Evolutionary conservation across 83 land plant genomes (phyloP), one percentile per base, ranked within the genome.

Genomic region (Diphasiastrum complanatum): DNA sequence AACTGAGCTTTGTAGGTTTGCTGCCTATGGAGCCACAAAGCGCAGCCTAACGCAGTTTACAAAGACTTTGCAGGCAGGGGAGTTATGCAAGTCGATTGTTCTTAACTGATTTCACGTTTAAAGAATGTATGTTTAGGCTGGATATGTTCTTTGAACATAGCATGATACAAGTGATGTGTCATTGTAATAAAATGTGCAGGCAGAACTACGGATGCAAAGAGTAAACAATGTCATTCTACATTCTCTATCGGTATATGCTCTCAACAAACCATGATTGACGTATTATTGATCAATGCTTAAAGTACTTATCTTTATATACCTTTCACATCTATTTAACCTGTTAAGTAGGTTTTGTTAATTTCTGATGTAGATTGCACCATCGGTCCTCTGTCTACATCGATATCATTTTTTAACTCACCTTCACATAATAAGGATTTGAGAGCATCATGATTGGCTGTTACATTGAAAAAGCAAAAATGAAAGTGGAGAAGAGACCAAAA

Each of bases 11-110:
- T 53, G 4, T 73, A 92, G 99, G 57, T 93, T 89, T 85, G 99
- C 96, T 49, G 99, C 96, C 51, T 93, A 93, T 64, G 99, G 99
- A 46, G 96, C 99, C 51, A 93, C 99, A 12, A 93, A 93, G 55
- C 91, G 99, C 27, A 89, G 99, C 76, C 81, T 89, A 31, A 84
- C 84, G 47, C 99, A 93, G 72, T 75, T 93, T 32, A 93, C 96
- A 11, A 93, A 93, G 52, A 89, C 99, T 57, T 67, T 93, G 33
- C 99, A 93, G 89, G 97, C 80, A 54, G 29, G 19, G 2, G 31
- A 4, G 30, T 8, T n/a, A 47, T 47, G 14, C 10, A 20, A 53
- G 14, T 10, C 4, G 29, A 27, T 33, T 1, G 24, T 18, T 11
- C 5, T 8, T 52, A 2, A 25, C 1, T 23, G 59, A 23, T 5